These are phyloP conservation scores for Marasmius fiardii DNA, from an alignment of 1,284 basidiomycete species.

Conservation along the genomic window DNA sequence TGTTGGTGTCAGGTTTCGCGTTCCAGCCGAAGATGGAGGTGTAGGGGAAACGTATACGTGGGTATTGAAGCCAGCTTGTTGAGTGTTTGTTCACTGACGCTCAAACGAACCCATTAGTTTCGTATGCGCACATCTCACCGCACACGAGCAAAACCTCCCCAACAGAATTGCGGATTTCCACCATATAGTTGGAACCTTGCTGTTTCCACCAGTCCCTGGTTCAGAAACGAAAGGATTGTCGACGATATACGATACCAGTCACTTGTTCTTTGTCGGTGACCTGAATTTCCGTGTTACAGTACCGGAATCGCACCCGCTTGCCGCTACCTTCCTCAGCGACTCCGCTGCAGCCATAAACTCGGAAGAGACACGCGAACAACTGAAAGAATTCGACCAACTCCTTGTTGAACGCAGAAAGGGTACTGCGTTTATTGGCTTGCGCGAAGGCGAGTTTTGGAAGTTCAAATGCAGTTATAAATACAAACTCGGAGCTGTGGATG, in stretches of 20 bases:
- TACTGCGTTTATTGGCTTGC: slow-evolving; percentile 66
- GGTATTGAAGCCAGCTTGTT: too few species aligned
- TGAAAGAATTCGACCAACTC: slow-evolving; percentile 82
- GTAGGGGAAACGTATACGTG: slow-evolving; percentile 81
- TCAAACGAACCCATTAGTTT: slow-evolving; percentile 56
- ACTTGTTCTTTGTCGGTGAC: slow-evolving; percentile 86
- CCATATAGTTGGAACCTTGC: slow-evolving; percentile 77
- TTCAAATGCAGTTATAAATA: slow-evolving; percentile 94
- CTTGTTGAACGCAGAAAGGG: slow-evolving; percentile 59
- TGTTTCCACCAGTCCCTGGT: slow-evolving; percentile 64
- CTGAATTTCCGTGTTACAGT: slow-evolving; percentile 83
- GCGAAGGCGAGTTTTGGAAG: slow-evolving; percentile 80
- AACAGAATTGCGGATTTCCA: slow-evolving; percentile 80
- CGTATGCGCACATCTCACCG: slow-evolving; percentile 88
- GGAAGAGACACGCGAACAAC: slow-evolving; percentile 53
- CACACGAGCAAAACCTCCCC: slow-evolving; percentile 73
- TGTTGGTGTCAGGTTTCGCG: slow-evolving; percentile 83
- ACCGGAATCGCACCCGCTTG: slow-evolving; percentile 47
- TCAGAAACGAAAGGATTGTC: slow-evolving; percentile 36
- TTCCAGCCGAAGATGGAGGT: slow-evolving; percentile 51
- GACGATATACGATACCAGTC: slow-evolving; percentile 78
- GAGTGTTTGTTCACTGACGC: slow-evolving; percentile 12
- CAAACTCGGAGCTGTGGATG: slow-evolving; percentile 71
- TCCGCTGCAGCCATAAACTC: slow-evolving; percentile 42
- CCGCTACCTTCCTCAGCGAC: slow-evolving; percentile 18